These are phyloP conservation scores for Aegilops umbellulata DNA, from an alignment of 176 grass and related monocot species.

Conservation along the genomic window DNA sequence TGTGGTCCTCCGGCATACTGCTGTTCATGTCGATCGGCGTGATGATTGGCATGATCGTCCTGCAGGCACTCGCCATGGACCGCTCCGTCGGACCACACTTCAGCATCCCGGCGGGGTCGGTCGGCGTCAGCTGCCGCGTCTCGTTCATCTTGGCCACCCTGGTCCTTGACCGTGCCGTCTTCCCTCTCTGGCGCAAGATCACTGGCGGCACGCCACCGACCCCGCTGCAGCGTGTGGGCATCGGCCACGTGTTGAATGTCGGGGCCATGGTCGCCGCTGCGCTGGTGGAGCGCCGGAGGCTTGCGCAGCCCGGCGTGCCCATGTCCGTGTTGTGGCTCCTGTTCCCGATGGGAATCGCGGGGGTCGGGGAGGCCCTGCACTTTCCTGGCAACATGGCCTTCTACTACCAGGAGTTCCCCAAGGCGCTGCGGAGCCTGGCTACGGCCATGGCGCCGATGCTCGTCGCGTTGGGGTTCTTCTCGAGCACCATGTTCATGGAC, in stretches of 20 bases:
- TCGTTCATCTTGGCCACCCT: conserved; percentile 7
- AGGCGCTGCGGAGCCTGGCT: conserved; percentile 34
- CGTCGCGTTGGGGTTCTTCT: conserved; percentile 39
- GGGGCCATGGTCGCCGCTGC: conserved; percentile 29
- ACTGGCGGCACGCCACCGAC: neutral
- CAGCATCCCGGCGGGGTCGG: conserved; percentile 40
- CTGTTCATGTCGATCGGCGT: conserved; percentile 33
- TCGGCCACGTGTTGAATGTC: conserved; percentile 37
- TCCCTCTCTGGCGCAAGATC: conserved; percentile 33
- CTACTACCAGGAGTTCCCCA: conserved; percentile 54
- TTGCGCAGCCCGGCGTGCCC: conserved; percentile 9
- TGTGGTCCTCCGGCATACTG: conserved; percentile 38
- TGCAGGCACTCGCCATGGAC: conserved; percentile 54
- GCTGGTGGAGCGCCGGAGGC: conserved; percentile 35
- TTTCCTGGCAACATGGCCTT: conserved; percentile 46
- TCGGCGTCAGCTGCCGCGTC: neutral
- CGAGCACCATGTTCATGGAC: conserved; percentile 41
- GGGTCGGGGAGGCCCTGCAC: conserved; percentile 31
- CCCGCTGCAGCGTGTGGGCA: conserved; percentile 42
- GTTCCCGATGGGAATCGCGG: conserved; percentile 24
- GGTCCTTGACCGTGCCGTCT: conserved; percentile 28
- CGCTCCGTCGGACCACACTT: conserved; percentile 44
- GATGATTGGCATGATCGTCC: conserved; percentile 30
- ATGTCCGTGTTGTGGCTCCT: conserved; percentile 61
- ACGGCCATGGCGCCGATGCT: conserved; percentile 35